Evolutionary conservation across 2,329 filamentous ascomycete species (phyloP).

Genomic region (Chaetomiaceae sp.): DNA sequence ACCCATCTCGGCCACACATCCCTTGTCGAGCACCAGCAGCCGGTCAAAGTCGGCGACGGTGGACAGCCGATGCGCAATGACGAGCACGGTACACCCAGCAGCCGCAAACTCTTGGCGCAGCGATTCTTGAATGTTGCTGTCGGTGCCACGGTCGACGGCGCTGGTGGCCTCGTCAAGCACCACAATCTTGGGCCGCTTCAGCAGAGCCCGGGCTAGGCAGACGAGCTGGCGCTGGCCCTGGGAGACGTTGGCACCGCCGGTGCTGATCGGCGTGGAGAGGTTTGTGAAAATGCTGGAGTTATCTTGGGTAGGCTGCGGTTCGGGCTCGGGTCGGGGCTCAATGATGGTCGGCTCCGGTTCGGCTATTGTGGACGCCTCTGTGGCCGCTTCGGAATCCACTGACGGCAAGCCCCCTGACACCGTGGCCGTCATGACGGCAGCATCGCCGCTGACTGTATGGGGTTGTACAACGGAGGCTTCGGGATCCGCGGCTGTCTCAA

Average conservation of each 20-base stretch:
- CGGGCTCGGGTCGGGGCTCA: constrained; percentile 4
- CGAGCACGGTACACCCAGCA: constrained; percentile 47
- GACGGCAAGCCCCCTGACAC: neutral
- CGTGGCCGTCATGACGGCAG: neutral
- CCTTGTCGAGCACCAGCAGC: constrained; percentile 43
- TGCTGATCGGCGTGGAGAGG: constrained; percentile 28
- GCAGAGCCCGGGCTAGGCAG: constrained; percentile 40
- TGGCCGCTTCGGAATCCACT: constrained; percentile 7
- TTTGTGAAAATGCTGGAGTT: constrained; percentile 27
- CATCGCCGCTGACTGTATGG: neutral
- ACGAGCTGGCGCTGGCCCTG: constrained; percentile 46
- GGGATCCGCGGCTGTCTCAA: constrained; percentile 29
- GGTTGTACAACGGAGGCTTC: neutral
- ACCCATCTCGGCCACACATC: constrained; percentile 40
- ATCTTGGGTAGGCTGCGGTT: neutral
- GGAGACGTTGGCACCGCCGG: constrained; percentile 33
- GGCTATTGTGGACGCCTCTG: constrained; percentile 3
- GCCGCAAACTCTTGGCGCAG: constrained; percentile 44
- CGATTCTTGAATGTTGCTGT: constrained; percentile 50
- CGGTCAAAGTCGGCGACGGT: constrained; percentile 48
- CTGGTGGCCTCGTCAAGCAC: constrained; percentile 39
- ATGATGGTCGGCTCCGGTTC: constrained; percentile 20
- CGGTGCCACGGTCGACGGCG: constrained; percentile 51
- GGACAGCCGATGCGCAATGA: constrained; percentile 35
- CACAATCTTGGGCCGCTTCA: constrained; percentile 36